These are phyloP conservation scores for Aspergillus ochraceus DNA, from an alignment of 2,329 filamentous ascomycete species.

Conservation along the genomic window DNA sequence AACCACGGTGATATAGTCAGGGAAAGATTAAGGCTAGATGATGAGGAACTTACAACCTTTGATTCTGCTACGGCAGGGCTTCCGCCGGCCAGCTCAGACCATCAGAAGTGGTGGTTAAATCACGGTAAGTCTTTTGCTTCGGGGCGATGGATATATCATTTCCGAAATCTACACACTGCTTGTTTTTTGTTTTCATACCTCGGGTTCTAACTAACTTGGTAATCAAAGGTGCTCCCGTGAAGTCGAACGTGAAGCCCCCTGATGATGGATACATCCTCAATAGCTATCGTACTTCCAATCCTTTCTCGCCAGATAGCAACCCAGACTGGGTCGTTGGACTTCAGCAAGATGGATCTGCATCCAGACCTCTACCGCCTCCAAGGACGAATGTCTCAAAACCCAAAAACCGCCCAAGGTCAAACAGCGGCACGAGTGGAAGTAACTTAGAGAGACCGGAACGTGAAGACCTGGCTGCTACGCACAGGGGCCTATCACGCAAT, in stretches of 20 bases:
- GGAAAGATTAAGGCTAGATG: conserved; percentile 38
- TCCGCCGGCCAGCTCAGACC: conserved; percentile 62
- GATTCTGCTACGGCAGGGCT: conserved; percentile 78
- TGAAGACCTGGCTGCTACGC: neutral
- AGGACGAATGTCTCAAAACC: conserved; percentile 6
- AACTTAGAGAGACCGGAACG: neutral
- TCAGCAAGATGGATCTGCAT: conserved; percentile 12
- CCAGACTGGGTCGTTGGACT: conserved; percentile 71
- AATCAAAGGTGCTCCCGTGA: conserved; percentile 65
- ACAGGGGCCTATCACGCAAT: neutral
- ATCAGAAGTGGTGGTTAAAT: conserved; percentile 66
- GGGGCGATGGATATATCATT: neutral
- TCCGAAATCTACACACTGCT: neutral
- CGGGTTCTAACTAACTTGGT: neutral
- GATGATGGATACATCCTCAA: conserved; percentile 66
- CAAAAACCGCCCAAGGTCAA: neutral
- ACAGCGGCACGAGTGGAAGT: neutral
- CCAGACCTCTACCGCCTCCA: conserved; percentile 27
- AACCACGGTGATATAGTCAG: conserved; percentile 55
- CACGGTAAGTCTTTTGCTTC: conserved; percentile 46
- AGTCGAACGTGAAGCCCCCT: conserved; percentile 69
- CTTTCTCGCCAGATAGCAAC: conserved; percentile 72
- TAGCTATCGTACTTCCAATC: conserved; percentile 73
- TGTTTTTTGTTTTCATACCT: neutral
- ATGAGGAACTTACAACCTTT: conserved; percentile 79